Percentiles rank a stretch among this genome's conserved stretches.
Conservation (phyloP, 2,329 filamentous ascomycete species). For the Pseudogymnoascus verrucosus region DNA sequence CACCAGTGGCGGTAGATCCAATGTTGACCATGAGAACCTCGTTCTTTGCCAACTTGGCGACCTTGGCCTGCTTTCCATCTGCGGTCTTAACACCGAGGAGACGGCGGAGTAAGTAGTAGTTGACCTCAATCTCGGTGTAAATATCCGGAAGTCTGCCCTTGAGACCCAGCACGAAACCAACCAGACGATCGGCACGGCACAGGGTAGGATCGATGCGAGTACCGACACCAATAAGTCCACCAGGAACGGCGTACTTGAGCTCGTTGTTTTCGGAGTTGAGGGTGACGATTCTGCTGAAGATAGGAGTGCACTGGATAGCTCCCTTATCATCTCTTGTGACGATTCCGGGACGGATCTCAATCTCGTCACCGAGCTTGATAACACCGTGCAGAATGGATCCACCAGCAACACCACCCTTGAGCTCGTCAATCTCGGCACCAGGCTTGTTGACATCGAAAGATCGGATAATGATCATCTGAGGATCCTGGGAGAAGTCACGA, state of each 20-base stretch:
- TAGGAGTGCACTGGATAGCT: slow-evolving; percentile 91
- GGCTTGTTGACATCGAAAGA: slow-evolving; percentile 99
- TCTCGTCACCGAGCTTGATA: slow-evolving; percentile 93
- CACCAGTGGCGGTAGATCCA: slow-evolving; percentile 91
- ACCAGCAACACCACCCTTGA: slow-evolving; percentile 98
- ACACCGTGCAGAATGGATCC: slow-evolving; percentile 95
- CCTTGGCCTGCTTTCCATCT: slow-evolving; percentile 98
- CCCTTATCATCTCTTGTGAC: slow-evolving; percentile 92
- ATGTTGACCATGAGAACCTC: slow-evolving; percentile 99
- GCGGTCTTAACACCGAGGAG: slow-evolving; percentile 95
- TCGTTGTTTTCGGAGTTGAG: slow-evolving; percentile 98
- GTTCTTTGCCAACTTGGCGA: slow-evolving; percentile 95
- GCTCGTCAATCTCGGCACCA: slow-evolving; percentile 94
- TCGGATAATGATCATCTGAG: slow-evolving; percentile 98
- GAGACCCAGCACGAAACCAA: slow-evolving; percentile 93
- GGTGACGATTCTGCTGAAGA: slow-evolving; percentile 89
- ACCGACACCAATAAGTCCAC: slow-evolving; percentile 95
- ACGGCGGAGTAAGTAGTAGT: slow-evolving; percentile 95
- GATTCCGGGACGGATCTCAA: slow-evolving; percentile 97
- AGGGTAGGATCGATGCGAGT: slow-evolving; percentile 96
- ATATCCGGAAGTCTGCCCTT: slow-evolving; percentile 91
- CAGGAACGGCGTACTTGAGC: slow-evolving; percentile 94
- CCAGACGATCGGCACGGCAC: slow-evolving; percentile 96
- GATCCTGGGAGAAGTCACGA: slow-evolving; percentile 83
- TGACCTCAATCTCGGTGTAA: slow-evolving; percentile 97